Conservation (phyloP, 306 rosid genomes). For the Inga laurina region DNA sequence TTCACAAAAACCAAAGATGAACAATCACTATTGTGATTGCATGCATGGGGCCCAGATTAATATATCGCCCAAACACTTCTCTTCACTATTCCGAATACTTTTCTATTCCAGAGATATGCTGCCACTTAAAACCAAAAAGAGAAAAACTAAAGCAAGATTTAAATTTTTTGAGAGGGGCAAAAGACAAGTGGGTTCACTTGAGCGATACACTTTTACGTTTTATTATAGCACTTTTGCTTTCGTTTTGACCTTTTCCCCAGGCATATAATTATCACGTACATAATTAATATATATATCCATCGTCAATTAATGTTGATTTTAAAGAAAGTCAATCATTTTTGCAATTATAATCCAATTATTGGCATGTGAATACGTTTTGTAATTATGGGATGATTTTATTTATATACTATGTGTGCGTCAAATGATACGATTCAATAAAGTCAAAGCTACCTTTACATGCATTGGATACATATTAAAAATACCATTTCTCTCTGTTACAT, state of each 20-base stretch:
- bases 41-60: not conserved
- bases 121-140: not conserved
- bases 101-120: not conserved
- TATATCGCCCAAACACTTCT: not conserved
- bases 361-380: not conserved
- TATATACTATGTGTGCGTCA: not conserved
- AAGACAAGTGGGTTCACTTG: not conserved
- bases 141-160: not conserved
- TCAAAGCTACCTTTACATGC: not conserved
- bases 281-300: not conserved
- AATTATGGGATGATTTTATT: not conserved
- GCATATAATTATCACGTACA: not conserved
- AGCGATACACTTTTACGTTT: not conserved
- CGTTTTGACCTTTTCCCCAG: not conserved
- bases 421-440: not conserved
- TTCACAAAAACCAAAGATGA: not conserved
- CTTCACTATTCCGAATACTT: not conserved
- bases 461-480: not conserved
- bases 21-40: not conserved
- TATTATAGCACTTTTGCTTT: not conserved
- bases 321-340: constrained; percentile 7
- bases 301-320: not conserved
- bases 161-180: not conserved
- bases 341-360: constrained; percentile 28
- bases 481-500: not conserved